phyloP scores from a whole-genome alignment of 495 filamentous ascomycete genomes.

The Haplographium delicatum region DNA sequence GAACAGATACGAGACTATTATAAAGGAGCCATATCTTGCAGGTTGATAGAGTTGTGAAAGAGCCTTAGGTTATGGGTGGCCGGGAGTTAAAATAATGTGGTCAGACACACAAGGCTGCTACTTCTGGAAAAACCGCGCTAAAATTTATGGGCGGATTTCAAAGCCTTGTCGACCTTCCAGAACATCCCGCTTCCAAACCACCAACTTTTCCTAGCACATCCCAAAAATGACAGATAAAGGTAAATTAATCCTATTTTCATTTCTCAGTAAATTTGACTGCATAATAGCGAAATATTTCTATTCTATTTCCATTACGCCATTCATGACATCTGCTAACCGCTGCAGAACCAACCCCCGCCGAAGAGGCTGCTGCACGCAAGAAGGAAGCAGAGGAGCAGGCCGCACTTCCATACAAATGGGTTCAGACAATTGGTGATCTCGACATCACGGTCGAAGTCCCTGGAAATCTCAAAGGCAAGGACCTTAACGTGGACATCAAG shows the following conservation, averaged over 20 bases:
- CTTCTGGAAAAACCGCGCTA: slow-evolving; percentile 6
- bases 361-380: slow-evolving; percentile 66
- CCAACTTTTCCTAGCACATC: slow-evolving; percentile 3
- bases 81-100: not conserved
- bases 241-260: not conserved
- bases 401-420: slow-evolving; percentile 94
- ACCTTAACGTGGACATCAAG: slow-evolving; percentile 78
- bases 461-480: slow-evolving; percentile 74
- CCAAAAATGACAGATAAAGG: slow-evolving; percentile 23
- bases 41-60: not conserved
- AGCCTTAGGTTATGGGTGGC: slow-evolving; percentile 3
- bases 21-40: too few relatives aligned
- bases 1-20: too few relatives aligned
- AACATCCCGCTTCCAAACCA: slow-evolving; percentile 8
- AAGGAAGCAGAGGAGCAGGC: slow-evolving; percentile 86
- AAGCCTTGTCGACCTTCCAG: slow-evolving; percentile 16
- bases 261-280: not conserved
- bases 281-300: too few relatives aligned
- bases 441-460: slow-evolving; percentile 73
- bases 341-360: slow-evolving; percentile 45
- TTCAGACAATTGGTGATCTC: slow-evolving; percentile 87
- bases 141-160: slow-evolving; percentile 17
- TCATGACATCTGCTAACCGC: not conserved
- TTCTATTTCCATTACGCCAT: too few relatives aligned
- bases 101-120: slow-evolving; percentile 17